phyloP scores from a whole-genome alignment of 2,329 filamentous ascomycete species.

The Aspergillus hiratsukae region DNA sequence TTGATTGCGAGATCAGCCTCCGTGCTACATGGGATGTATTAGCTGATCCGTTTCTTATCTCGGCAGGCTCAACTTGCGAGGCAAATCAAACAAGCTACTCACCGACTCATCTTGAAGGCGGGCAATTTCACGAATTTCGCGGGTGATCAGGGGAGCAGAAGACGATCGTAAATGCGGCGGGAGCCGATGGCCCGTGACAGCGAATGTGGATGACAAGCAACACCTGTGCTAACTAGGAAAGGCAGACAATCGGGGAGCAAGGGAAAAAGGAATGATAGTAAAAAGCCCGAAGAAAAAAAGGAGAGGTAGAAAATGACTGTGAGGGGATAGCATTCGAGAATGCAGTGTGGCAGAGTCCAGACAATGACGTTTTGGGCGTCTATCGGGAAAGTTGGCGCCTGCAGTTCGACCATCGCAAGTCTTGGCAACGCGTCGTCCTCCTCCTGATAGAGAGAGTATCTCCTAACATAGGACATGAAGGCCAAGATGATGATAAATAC shows the following conservation, averaged over 20 bases:
- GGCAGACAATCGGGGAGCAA: not conserved
- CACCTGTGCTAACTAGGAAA: not conserved
- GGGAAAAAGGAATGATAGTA: not conserved
- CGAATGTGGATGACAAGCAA: not conserved
- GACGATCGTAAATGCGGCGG: conserved; percentile 5
- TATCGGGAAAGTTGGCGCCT: conserved; percentile 32
- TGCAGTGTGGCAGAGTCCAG: not conserved
- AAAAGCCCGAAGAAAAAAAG: conserved; percentile 5
- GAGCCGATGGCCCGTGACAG: not conserved
- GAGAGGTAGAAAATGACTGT: conserved; percentile 9
- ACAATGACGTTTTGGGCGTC: conserved; percentile 28
- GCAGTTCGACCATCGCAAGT: conserved; percentile 15
- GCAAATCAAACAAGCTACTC: conserved; percentile 18
- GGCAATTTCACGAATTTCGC: conserved; percentile 27
- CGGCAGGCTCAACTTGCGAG: not conserved
- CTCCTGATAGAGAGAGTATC: not conserved
- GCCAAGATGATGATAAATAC: not conserved
- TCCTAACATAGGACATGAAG: not conserved
- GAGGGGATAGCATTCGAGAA: conserved; percentile 7
- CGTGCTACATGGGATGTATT: conserved; percentile 40
- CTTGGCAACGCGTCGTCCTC: conserved; percentile 27
- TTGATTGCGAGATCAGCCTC: conserved; percentile 62
- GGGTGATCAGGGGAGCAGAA: conserved; percentile 20
- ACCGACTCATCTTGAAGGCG: conserved; percentile 61
- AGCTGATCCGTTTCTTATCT: not conserved